Base-by-base conservation (phyloP, 768 basidiomycete genomes). In the Hygrophorus russula region DNA sequence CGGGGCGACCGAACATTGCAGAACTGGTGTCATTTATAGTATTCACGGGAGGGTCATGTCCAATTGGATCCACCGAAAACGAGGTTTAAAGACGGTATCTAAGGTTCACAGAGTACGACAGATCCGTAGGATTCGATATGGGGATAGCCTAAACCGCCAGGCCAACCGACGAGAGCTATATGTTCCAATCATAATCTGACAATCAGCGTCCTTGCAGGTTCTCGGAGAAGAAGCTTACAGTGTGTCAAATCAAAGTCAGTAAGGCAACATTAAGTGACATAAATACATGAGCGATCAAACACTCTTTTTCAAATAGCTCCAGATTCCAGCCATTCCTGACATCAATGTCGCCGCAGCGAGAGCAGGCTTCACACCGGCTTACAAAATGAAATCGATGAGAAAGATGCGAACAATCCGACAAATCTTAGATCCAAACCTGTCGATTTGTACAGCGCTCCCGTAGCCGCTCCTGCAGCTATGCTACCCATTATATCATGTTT, bases 281-380 rank as follows among this genome's bases (percentile, higher is more conserved):
- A 59, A 72, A 61, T 66, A 53, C 58, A 53, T 56, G 57, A 59
- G 59, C 55, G 55, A 71, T 83, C 73, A 88, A 65, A 93, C 73
- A 57, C 71, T 81, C 67, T 76, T 81, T 74, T 99, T 98, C 67
- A 91, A 77, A 69, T 80, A 85, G 66, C 91, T 89, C 94, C 94
- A 99, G 47, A 79, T 68, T 45, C 93, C 93, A 47, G 94, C 93
- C 59, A 81, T 70, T 53, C 80, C 85, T 52, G 91, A 91, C 64
- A 92, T 83, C 52, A 96, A 64, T 40, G 84, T 83, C 45, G 90
- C 91, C 51, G 92, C 86, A 46, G 85, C 85, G 44, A 93, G 65
- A 49, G 89, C 89, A 53, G 93, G 90, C 61, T 71, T 80, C 46
- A 97, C 73, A 49, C 94, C 94, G 67, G 94, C 94, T 98, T 65